Evolutionary conservation across 331 rosid species (phyloP).

Genomic region (Malus hybrid): DNA sequence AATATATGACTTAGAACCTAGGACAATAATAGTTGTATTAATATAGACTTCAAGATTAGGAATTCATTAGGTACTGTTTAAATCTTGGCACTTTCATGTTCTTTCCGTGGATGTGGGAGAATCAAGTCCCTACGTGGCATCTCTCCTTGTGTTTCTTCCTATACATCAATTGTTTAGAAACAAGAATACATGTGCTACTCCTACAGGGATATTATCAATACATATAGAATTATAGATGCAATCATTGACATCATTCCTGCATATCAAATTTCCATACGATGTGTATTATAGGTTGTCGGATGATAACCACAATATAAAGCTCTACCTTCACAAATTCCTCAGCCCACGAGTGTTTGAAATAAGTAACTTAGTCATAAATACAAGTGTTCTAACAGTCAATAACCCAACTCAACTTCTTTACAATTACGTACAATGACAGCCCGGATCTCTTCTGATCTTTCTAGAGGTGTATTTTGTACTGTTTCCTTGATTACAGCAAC

Average conservation of each 20-base stretch:
- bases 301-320: background rate
- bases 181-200: background rate
- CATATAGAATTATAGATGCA: background rate
- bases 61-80: background rate
- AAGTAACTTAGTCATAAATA: background rate
- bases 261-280: background rate
- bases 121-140: background rate
- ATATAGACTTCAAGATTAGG: background rate
- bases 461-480: no score
- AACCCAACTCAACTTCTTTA: background rate
- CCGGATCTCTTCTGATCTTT: no score
- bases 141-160: background rate
- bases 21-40: background rate
- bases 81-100: background rate
- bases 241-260: background rate
- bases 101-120: background rate
- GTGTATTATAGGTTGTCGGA: background rate
- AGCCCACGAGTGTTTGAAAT: background rate
- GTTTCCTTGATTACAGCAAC: no score
- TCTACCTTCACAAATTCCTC: background rate
- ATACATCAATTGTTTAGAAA: background rate
- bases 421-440: no score
- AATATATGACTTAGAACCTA: background rate
- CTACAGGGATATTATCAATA: no score
- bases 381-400: background rate